Evolutionary conservation across 441 rosid species (phyloP), one percentile per base, ranked within the genome.

Genomic region (Rhodomyrtus psidioides): DNA sequence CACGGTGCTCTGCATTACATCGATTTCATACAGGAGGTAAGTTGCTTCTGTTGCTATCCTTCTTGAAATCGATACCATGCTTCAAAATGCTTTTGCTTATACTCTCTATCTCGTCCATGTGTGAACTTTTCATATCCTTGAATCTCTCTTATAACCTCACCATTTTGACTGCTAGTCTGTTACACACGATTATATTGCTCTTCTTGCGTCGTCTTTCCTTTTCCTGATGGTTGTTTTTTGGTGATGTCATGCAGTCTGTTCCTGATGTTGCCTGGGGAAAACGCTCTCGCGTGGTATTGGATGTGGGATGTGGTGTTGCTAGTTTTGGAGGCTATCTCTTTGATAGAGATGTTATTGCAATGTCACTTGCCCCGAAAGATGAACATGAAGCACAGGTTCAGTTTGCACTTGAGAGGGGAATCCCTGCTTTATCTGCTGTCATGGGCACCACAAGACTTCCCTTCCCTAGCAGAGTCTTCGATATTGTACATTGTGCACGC

Each of bases 321-420:
- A 96, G 99, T 89, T 96, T 97, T 86, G 99, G 99, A 83, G 99
- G 98, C 84, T 97, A 85, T 89, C 97, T 97, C 60, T 97, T 97
- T 87, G 98, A 97, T 83, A 93, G 95, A 90, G 94, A 91, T 87
- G 98, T 92, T 83, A 91, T 97, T 23, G 86, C 97, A 16, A 95
- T 97, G 98, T 97, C 99, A 84, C 91, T 97, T 65, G 99, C 99
- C n/a, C 99, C 99, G 53, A 97, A 96, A 94, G 99, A 97, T 89
- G 99, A 97, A 87, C 99, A 97, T 89, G 99, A 96, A 92, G 99
- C 98, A 65, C 99, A 97, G 89, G 97, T 95, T 83, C 99, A 97
- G 82, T 96, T 97, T 85, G 99, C 98, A 60, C 96, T 97, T 60
- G 99, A 97, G 91, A 94, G 99, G 89, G 99, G 99, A 84, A 97